These are phyloP conservation scores for Gossypium thurberi DNA, from an alignment of 345 rosid species.

Conservation along the genomic window DNA sequence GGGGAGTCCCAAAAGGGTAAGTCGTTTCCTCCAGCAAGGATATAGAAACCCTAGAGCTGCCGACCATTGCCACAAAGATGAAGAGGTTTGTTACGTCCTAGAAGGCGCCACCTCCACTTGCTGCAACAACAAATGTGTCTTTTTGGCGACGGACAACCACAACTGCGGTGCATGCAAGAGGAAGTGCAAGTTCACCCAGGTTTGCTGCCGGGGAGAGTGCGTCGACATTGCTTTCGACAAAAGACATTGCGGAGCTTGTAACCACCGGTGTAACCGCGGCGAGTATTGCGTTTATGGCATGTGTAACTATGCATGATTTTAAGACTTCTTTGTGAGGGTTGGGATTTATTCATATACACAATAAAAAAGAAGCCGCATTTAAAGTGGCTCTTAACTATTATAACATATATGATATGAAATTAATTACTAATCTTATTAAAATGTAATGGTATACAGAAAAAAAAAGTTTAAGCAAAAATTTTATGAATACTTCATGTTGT, in stretches of 20 bases:
- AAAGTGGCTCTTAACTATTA: not conserved
- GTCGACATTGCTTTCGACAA: slow-evolving; percentile 47
- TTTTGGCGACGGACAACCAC: slow-evolving; percentile 32
- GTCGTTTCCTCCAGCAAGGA: slow-evolving; percentile 54
- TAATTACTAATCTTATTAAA: not conserved
- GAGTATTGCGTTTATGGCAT: slow-evolving; percentile 58
- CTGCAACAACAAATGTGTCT: slow-evolving; percentile 77
- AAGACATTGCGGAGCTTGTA: slow-evolving; percentile 75
- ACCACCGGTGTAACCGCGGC: slow-evolving; percentile 38
- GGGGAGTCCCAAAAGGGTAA: slow-evolving; percentile 29
- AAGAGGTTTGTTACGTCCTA: slow-evolving; percentile 27
- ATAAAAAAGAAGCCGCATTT: slow-evolving; percentile 18
- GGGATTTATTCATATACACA: slow-evolving; percentile 18
- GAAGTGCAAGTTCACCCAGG: slow-evolving; percentile 52
- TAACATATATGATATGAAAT: not conserved
- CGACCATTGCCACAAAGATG: slow-evolving; percentile 52
- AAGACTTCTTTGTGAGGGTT: slow-evolving; percentile 1
- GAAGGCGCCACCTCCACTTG: slow-evolving; percentile 38
- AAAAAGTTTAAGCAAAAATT: not conserved
- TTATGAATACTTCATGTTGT: not conserved
- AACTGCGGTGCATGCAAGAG: slow-evolving; percentile 75
- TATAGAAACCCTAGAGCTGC: slow-evolving; percentile 58
- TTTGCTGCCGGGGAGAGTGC: slow-evolving; percentile 71
- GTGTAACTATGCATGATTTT: slow-evolving; percentile 55
- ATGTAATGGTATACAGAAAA: not conserved